Base-by-base conservation (phyloP, 257 asterid genomes). In the Henckelia pumila region DNA sequence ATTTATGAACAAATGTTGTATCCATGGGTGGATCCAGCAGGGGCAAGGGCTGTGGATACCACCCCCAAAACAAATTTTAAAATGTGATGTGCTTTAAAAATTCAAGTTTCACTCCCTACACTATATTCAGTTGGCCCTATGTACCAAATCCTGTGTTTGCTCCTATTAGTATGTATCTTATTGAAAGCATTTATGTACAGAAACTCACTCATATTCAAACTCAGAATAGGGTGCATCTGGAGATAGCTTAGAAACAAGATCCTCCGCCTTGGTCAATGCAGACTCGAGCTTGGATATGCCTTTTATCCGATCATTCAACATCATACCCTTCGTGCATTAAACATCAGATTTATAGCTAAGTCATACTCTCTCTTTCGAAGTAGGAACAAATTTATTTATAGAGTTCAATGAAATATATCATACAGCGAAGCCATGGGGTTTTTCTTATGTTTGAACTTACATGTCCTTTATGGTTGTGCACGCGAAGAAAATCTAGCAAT, bases 241-340 rank as follows among this genome's bases (percentile, higher is more conserved):
- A 37, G 88, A 75, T 59, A 84, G 77, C 75, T 85, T 91, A 32
- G 89, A 75, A 67, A 91, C 76, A 73, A 68, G 67, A 64, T 91
- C 99, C 56, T 94, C 99, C 6, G 98, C 98, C 83, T 84, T 94
- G 3, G 75, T 35, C 79, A 94, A 71, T 66, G 88, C 69, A 32
- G 93, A 76, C 81, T 87, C 99, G 29, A 91, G 99, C 74, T 82
- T 83, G 64, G 96, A 81, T 77, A 91, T 79, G 32, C 77, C 81
- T 68, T 84, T 89, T 64, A 94, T 87, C 67, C 97, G 86, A 56
- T 91, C 97, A 67, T 94, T 94, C 84, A 94, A 76, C 96, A 94
- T 94, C 83, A 94, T 62, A 63, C 75, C 80, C 99, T 94, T 64
- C 21, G 61, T 67, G 47, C 24, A 49, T 68, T 35, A 71, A 64